Percentiles rank a stretch among this genome's conserved stretches.
These are phyloP conservation scores for Evansstolkia leycettana DNA, from an alignment of 495 filamentous ascomycete genomes.

Conservation along the genomic window DNA sequence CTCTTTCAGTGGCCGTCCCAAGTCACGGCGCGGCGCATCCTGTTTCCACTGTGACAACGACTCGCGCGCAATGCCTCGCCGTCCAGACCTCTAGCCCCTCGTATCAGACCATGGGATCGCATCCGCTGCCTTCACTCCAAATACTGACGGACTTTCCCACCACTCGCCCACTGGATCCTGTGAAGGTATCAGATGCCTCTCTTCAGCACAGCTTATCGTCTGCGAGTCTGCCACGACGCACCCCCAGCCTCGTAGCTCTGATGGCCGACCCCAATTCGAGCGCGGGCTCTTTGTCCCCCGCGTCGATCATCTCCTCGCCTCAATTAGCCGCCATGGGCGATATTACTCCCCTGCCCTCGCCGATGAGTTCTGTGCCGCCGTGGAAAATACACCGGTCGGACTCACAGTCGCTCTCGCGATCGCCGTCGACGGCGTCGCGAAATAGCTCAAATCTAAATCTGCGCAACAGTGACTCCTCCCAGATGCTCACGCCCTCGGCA, in stretches of 20 bases:
- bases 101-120: conserved; percentile 6
- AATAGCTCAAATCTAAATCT: conserved; percentile 24
- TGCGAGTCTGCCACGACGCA: conserved; percentile 33
- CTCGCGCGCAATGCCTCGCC: not conserved
- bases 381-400: conserved; percentile 33
- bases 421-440: conserved; percentile 24
- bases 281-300: conserved; percentile 46
- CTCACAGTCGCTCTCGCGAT: conserved; percentile 32
- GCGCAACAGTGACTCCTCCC: conserved; percentile 29
- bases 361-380: conserved; percentile 63
- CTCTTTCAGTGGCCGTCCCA: conserved; percentile 3
- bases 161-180: conserved; percentile 15
- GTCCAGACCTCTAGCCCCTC: conserved; percentile 2
- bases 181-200: conserved; percentile 20
- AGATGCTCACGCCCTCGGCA: conserved; percentile 20
- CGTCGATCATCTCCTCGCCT: conserved; percentile 51
- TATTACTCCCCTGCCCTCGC: conserved; percentile 87
- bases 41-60: not conserved
- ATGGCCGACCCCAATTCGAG: conserved; percentile 27
- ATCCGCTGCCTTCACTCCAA: conserved; percentile 24
- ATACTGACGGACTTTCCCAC: conserved; percentile 29
- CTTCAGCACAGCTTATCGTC: conserved; percentile 29
- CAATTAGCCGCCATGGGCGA: conserved; percentile 73
- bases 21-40: conserved; percentile 6
- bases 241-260: conserved; percentile 37